Base-by-base conservation (phyloP, 768 basidiomycete species). In the Phylloporus rhodoxanthus region DNA sequence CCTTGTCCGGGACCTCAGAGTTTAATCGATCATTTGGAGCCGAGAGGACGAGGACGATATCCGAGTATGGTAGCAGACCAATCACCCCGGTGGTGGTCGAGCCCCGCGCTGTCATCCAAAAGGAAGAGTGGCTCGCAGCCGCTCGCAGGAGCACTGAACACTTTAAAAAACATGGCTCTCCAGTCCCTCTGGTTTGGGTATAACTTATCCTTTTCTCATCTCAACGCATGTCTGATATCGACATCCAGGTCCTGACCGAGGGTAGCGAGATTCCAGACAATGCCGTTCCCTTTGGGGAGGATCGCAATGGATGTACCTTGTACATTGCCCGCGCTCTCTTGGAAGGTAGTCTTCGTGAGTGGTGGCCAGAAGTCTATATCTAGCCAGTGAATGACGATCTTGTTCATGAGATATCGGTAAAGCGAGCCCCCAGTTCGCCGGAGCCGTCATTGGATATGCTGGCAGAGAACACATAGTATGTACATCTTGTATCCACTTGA, bases 401-500 rank as follows among this genome's bases (percentile, higher is more conserved):
- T 25, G 40, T 32, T 50, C 14, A 17, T 4, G 26, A 70, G 70
- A 70, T 29, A 55, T 72, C 14, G 69, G 69, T 5, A 70, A 66
- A 54, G 67, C 68, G 45, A 58, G 63, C 3, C 47, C 56, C 25
- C 67, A 71, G 25, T 60, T 59, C 11, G 3, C 58, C 19, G 69
- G 69, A 17, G 69, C 68, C 1, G 55, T 59, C 3, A 62, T 72
- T 17, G 57, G 61, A 21, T 70, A 54, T 46, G 64, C 64, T 20
- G 70, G 70, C 4, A 70, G 57, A 43, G 69, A 70, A 42, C 62
- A 59, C 48, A 57, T 61, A 2, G 69, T 70, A 53, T 29, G 60
- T 28, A 19, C 36, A 15, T 40, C 9, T 21, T 17, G 33, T 46
- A n/a, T 32, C 10, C 17, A 11, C 4, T 7, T 4, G 2, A 15